Evolutionary conservation across 345 rosid genomes (phyloP).

Genomic region (Populus ilicifolia): DNA sequence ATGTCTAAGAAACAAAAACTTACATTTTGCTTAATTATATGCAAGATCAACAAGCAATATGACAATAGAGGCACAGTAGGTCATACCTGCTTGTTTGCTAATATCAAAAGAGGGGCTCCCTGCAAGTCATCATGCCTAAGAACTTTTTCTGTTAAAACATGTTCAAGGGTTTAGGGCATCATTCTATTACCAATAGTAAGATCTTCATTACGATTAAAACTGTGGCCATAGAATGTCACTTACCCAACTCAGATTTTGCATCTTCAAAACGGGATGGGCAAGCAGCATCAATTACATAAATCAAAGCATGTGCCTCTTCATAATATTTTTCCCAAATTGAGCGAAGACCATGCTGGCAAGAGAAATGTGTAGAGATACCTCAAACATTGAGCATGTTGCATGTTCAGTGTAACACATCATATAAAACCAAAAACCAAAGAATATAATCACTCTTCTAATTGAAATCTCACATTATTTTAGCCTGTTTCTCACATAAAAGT

Average conservation of each 20-base stretch:
- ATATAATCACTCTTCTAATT: background rate
- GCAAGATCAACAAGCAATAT: background rate
- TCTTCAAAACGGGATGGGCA: conserved; percentile 94
- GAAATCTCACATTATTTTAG: background rate
- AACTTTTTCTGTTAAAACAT: conserved; percentile 62
- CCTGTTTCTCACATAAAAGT: background rate
- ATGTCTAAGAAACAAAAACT: background rate
- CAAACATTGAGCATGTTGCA: too few species aligned
- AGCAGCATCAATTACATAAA: conserved; percentile 89
- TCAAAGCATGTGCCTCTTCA: conserved; percentile 95
- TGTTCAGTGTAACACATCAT: too few species aligned
- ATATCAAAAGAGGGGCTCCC: conserved; percentile 88
- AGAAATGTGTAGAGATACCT: background rate
- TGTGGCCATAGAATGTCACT: conserved; percentile 3
- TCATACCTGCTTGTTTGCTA: conserved; percentile 92
- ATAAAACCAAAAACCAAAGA: background rate
- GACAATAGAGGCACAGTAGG: background rate
- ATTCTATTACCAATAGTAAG: background rate
- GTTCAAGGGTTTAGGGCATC: conserved; percentile 5
- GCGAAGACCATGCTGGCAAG: conserved; percentile 81
- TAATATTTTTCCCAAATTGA: conserved; percentile 99
- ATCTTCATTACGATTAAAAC: background rate
- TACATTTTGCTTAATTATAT: background rate
- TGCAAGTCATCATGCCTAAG: conserved; percentile 92
- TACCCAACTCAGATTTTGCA: conserved; percentile 88